phyloP scores from a whole-genome alignment of 768 basidiomycete species.

The Phallus indusiatus region DNA sequence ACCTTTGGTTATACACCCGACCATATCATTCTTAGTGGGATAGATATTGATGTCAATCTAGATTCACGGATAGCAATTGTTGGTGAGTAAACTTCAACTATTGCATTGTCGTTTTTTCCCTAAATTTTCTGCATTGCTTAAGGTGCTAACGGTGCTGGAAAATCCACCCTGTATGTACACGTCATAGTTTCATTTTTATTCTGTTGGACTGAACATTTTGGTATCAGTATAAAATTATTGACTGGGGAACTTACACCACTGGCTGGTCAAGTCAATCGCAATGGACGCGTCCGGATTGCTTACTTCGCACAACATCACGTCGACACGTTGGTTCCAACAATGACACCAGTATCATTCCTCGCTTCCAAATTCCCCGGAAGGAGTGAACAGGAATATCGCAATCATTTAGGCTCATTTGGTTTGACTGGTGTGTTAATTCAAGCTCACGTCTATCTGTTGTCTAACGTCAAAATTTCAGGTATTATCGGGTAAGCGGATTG shows the following conservation, averaged over 20 bases:
- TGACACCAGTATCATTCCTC: constrained; percentile 92
- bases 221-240: constrained; percentile 78
- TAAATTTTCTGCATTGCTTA: neutral
- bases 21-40: constrained; percentile 61
- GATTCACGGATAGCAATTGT: constrained; percentile 94
- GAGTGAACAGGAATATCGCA: constrained; percentile 91
- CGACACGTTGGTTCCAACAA: constrained; percentile 71
- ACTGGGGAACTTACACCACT: constrained; percentile 74
- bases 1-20: constrained; percentile 81
- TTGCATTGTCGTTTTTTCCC: neutral
- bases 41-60: constrained; percentile 89
- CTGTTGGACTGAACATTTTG: constrained; percentile 5
- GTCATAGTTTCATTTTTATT: neutral
- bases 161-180: constrained; percentile 76
- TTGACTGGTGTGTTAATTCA: constrained; percentile 57
- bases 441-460: neutral
- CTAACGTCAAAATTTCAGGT: neutral
- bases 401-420: constrained; percentile 91
- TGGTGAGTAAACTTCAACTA: constrained; percentile 33
- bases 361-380: constrained; percentile 88
- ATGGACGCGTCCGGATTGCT: constrained; percentile 82
- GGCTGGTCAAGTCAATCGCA: constrained; percentile 75
- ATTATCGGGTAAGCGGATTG: constrained; percentile 2
- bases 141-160: constrained; percentile 83
- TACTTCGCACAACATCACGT: constrained; percentile 97